Base-by-base conservation (phyloP, 345 rosid species). In the Firmiana major region DNA sequence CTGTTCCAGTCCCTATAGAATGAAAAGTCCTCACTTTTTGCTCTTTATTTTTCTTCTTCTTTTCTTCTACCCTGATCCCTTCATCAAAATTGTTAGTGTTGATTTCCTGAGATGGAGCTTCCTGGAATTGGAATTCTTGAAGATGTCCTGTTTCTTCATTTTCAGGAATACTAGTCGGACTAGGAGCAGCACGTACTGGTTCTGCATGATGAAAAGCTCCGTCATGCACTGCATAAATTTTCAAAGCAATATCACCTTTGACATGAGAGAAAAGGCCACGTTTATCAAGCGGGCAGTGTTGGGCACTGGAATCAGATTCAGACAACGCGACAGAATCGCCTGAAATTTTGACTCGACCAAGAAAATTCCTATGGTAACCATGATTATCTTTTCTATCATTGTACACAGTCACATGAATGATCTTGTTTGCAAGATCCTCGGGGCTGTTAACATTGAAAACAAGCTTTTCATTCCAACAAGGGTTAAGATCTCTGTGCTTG, bases 261-360 rank as follows among this genome's bases (percentile, higher is more conserved):
- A 91, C 80, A 48, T 90, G 87, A 3, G 97, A 92, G 72, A 95
- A 93, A 64, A 90, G 72, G 72, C 97, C 92, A 5, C 91, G 84
- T 82, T 93, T 95, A 46, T 95, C 99, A 0, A 93, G 91, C 0
- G 99, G 99, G 80, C 88, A 95, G 5, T 92, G 79, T 82, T 90
- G 96, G 42, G 87, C 86, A 15, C 6, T 42, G 19, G 97, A 87
- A 11, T 86, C 94, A 15, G 92, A 83, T 65, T 88, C 97, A 0
- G 92, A 83, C 6, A 81, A 77, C 45, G 94, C 88, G 46, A 92
- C 89, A 19, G 85, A 87, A 22, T 21, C 83, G 17, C 97, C 96
- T 5, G 94, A 90, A 77, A 95, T 88, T 73, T 85, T 88, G 21
- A 92, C 97, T 17, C 94, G 89, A 58, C 99, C 99, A 1, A 95